Evolutionary conservation across 2,329 filamentous ascomycete species (phyloP).

Genomic region (Grosmannia serpens): DNA sequence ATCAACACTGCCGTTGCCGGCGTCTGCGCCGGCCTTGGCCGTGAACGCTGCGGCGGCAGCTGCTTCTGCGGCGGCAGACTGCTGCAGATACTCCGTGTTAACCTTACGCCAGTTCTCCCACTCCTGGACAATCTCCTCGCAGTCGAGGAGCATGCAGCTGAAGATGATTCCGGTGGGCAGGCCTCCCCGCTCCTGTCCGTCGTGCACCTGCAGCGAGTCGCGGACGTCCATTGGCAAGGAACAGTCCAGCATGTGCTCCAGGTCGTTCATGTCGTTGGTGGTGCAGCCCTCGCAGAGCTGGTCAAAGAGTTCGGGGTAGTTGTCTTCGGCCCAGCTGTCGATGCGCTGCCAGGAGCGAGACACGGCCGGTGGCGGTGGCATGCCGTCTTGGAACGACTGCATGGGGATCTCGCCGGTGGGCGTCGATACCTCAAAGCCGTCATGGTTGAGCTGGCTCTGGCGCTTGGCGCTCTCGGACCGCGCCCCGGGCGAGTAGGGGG

Average conservation of each 20-base stretch:
- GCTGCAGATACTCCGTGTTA: conserved; percentile 74
- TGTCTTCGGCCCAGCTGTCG: conserved; percentile 84
- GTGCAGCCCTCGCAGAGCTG: conserved; percentile 89
- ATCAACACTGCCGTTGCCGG: conserved; percentile 35
- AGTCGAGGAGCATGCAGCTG: conserved; percentile 88
- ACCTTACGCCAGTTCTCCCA: conserved; percentile 95
- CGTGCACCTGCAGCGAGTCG: conserved; percentile 81
- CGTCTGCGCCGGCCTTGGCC: conserved; percentile 14
- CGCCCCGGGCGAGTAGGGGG: conserved; percentile 80
- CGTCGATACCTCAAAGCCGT: conserved; percentile 59
- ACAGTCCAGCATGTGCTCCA: conserved; percentile 92
- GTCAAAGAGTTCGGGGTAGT: conserved; percentile 90
- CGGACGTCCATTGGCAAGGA: conserved; percentile 87
- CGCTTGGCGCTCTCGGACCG: conserved; percentile 63
- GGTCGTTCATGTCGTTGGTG: conserved; percentile 87
- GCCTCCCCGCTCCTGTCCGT: conserved; percentile 94
- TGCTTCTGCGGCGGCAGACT: conserved; percentile 49
- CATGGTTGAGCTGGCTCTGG: conserved; percentile 44
- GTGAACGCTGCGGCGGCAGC: conserved; percentile 58
- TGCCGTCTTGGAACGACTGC: conserved; percentile 88
- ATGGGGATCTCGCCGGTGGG: conserved; percentile 78
- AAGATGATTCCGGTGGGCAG: conserved; percentile 88
- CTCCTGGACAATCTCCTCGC: conserved; percentile 95
- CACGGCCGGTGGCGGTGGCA: conserved; percentile 80
- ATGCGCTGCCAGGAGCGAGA: conserved; percentile 89